Percentiles rank a stretch among this genome's conserved stretches.
phyloP scores from a whole-genome alignment of 164 flowering plant genomes.

The Berberis thunbergii region DNA sequence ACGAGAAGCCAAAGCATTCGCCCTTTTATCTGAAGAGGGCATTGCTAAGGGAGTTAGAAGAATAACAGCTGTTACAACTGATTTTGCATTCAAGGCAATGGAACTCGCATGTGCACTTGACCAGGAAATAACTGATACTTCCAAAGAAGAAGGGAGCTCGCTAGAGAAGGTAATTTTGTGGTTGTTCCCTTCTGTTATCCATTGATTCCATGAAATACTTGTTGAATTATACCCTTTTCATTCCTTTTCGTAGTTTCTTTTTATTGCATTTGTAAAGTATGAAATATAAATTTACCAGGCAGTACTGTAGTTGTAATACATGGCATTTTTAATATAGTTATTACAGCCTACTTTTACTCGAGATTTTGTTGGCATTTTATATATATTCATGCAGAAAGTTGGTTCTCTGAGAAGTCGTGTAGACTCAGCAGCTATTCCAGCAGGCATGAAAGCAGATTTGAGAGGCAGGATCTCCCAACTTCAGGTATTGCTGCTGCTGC shows the following conservation, averaged over 20 bases:
- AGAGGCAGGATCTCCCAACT: conserved; percentile 49
- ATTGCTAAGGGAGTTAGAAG: conserved; percentile 92
- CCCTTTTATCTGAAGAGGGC: conserved; percentile 87
- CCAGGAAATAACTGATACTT: conserved; percentile 64
- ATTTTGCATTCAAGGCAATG: conserved; percentile 60
- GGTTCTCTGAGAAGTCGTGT: conserved; percentile 67
- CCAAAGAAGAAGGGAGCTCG: conserved; percentile 38
- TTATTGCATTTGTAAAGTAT: too few relatives aligned
- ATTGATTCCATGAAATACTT: neutral
- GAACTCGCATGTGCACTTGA: conserved; percentile 55
- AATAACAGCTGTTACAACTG: conserved; percentile 89
- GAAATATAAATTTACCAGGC: too few relatives aligned
- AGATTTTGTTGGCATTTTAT: neutral
- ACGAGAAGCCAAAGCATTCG: conserved; percentile 87
- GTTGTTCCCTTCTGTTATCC: neutral
- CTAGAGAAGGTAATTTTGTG: conserved; percentile 62
- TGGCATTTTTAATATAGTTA: neutral
- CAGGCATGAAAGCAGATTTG: conserved; percentile 75
- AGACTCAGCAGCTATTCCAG: conserved; percentile 74
- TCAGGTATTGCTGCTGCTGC: conserved; percentile 38
- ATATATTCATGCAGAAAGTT: conserved; percentile 45
- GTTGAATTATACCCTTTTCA: neutral
- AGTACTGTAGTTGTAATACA: neutral
- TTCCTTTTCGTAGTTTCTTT: neutral
- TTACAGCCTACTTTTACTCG: neutral